These are phyloP conservation scores for Skeletonema grethae DNA, from an alignment of 108 stramenopile species.

Conservation along the genomic window DNA sequence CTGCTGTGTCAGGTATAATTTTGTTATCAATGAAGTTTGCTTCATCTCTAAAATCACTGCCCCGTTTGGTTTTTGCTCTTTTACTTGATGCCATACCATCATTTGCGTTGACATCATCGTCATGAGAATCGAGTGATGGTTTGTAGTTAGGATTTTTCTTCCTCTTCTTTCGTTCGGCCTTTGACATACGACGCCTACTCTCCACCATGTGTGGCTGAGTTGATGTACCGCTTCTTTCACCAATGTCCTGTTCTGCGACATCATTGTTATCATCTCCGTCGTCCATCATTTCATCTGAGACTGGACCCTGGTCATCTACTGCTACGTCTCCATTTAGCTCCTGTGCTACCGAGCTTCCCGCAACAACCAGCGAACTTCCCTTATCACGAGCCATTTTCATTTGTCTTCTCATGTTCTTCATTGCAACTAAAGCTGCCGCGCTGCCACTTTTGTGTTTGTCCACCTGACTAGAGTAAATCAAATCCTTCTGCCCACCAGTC, in stretches of 20 bases:
- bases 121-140: slow-evolving; percentile 7
- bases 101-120: not conserved
- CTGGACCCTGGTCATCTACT: slow-evolving; percentile 11
- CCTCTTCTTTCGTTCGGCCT: slow-evolving; percentile 87
- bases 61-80: slow-evolving; percentile 61
- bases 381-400: slow-evolving; percentile 88
- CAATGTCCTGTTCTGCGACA: not conserved
- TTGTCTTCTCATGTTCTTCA: slow-evolving; percentile 91
- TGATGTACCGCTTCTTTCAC: not conserved
- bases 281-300: slow-evolving; percentile 7
- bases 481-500: slow-evolving; percentile 78
- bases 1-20: slow-evolving; percentile 66
- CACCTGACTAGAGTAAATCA: slow-evolving; percentile 74
- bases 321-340: slow-evolving; percentile 55
- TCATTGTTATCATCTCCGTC: slow-evolving; percentile 8
- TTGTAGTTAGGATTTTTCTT: slow-evolving; percentile 70
- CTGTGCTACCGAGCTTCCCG: slow-evolving; percentile 62
- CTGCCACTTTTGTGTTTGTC: slow-evolving; percentile 66
- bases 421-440: slow-evolving; percentile 77
- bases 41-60: slow-evolving; percentile 79
- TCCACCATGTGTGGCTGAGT: not conserved
- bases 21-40: slow-evolving; percentile 89
- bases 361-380: slow-evolving; percentile 74
- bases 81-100: slow-evolving; percentile 13
- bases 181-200: slow-evolving; percentile 84